Percentiles rank a stretch among this genome's conserved stretches.
Conservation (phyloP, 768 basidiomycete species). For the Tephrocybe sp. region DNA sequence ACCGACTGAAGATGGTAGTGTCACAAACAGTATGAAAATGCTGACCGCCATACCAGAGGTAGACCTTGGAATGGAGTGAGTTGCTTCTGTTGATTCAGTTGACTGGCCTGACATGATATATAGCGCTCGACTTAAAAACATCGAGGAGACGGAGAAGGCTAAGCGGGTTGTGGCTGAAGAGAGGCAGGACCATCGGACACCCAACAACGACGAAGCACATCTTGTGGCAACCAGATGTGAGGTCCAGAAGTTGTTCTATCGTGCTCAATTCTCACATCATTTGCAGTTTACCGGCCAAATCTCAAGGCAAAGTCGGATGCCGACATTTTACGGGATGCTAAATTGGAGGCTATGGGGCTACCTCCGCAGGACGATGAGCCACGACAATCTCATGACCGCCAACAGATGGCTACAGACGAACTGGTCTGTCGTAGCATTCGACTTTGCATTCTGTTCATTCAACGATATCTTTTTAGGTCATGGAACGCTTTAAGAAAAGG, state of each 20-base stretch:
- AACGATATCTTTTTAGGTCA: constrained; percentile 48
- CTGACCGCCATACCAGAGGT: constrained; percentile 97
- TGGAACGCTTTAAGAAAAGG: constrained; percentile 97
- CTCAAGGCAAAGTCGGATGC: constrained; percentile 82
- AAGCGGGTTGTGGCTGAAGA: constrained; percentile 83
- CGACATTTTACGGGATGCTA: constrained; percentile 85
- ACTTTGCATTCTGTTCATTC: neutral
- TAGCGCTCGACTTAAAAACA: constrained; percentile 89
- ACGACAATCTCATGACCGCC: constrained; percentile 47
- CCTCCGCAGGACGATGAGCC: constrained; percentile 52
- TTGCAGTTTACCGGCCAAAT: constrained; percentile 80
- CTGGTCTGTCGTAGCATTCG: constrained; percentile 45
- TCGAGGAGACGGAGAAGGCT: constrained; percentile 96
- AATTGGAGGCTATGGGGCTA: constrained; percentile 81
- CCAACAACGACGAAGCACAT: constrained; percentile 71
- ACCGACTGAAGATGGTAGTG: constrained; percentile 83
- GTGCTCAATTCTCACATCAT: constrained; percentile 3
- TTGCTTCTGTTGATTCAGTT: constrained; percentile 17
- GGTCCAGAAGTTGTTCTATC: constrained; percentile 24
- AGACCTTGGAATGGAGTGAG: constrained; percentile 97
- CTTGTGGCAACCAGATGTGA: constrained; percentile 85
- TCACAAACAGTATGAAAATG: constrained; percentile 93
- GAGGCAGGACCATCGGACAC: constrained; percentile 54
- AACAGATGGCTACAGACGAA: constrained; percentile 90
- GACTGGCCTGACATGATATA: neutral